Percentiles rank a stretch among this genome's conserved stretches.
phyloP scores from a whole-genome alignment of 2,329 filamentous ascomycete species.

The Scortechinia acanthostroma region DNA sequence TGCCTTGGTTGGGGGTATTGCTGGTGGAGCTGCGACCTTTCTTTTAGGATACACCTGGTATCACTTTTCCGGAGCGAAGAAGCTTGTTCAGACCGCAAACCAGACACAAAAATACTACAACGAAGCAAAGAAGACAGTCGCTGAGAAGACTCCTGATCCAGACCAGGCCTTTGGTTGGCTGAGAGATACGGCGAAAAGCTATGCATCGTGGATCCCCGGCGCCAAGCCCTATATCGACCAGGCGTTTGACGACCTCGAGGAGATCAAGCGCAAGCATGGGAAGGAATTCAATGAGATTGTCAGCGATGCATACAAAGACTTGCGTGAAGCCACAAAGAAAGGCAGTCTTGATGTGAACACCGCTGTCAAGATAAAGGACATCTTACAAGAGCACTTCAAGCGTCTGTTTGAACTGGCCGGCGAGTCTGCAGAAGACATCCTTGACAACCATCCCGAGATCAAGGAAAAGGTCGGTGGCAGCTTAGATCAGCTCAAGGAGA shows the following conservation, averaged over 20 bases:
- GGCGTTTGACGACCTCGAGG: conserved; percentile 66
- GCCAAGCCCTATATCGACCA: conserved; percentile 61
- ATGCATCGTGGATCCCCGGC: conserved; percentile 67
- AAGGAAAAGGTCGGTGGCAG: conserved; percentile 68
- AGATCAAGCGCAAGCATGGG: conserved; percentile 57
- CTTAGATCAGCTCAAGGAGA: conserved; percentile 61
- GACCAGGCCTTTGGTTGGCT: conserved; percentile 63
- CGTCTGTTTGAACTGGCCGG: conserved; percentile 53
- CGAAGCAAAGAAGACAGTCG: too few species aligned
- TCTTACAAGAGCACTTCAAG: conserved; percentile 53
- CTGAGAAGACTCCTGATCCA: conserved; percentile 54
- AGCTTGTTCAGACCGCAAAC: too few species aligned
- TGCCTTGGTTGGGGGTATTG: too few species aligned
- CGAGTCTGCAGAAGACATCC: conserved; percentile 54
- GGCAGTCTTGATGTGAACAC: conserved; percentile 58
- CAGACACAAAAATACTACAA: too few species aligned
- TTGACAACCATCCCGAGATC: conserved; percentile 67
- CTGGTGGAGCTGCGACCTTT: too few species aligned
- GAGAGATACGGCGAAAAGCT: conserved; percentile 58
- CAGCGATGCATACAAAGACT: conserved; percentile 57
- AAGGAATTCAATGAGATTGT: conserved; percentile 67
- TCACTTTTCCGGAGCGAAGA: too few species aligned
- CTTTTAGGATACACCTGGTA: too few species aligned
- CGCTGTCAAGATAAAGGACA: conserved; percentile 49
- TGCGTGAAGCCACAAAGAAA: conserved; percentile 50